phyloP scores from a whole-genome alignment of 129 eudicot species.

The Erigeron canadensis region DNA sequence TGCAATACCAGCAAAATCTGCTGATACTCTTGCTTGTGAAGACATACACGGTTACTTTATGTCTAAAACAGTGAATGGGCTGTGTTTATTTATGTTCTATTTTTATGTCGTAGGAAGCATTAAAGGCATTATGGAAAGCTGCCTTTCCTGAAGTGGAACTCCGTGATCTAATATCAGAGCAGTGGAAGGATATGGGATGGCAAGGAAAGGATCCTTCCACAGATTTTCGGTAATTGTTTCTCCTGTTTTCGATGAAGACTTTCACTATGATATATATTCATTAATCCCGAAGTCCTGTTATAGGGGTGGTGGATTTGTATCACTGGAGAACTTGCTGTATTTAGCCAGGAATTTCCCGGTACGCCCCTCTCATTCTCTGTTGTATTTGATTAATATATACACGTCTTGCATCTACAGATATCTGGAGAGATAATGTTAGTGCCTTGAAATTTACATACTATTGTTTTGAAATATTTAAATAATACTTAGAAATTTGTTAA shows the following conservation, averaged over 20 bases:
- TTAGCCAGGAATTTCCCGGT: constrained; percentile 39
- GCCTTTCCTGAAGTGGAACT: constrained; percentile 92
- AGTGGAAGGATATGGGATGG: constrained; percentile 99
- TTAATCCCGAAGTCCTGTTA: constrained; percentile 22
- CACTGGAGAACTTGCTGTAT: constrained; percentile 42
- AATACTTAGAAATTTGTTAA: background rate
- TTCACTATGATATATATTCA: background rate
- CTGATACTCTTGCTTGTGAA: background rate
- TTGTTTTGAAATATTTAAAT: background rate
- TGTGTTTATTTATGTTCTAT: background rate
- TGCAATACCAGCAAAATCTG: background rate
- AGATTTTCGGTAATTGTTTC: constrained; percentile 68
- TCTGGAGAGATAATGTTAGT: background rate
- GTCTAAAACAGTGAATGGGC: background rate
- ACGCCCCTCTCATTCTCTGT: constrained; percentile 4
- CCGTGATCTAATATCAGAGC: constrained; percentile 77
- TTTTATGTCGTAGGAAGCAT: constrained; percentile 61
- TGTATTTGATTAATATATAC: background rate
- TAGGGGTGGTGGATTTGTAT: constrained; percentile 46
- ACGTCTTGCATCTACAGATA: background rate
- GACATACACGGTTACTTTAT: background rate
- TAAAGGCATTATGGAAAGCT: constrained; percentile 85
- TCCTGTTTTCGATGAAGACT: background rate
- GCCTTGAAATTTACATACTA: background rate
- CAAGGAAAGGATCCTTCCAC: constrained; percentile 99